Base-by-base conservation (phyloP, 2,329 filamentous ascomycete species). In the Venturia pyrina region DNA sequence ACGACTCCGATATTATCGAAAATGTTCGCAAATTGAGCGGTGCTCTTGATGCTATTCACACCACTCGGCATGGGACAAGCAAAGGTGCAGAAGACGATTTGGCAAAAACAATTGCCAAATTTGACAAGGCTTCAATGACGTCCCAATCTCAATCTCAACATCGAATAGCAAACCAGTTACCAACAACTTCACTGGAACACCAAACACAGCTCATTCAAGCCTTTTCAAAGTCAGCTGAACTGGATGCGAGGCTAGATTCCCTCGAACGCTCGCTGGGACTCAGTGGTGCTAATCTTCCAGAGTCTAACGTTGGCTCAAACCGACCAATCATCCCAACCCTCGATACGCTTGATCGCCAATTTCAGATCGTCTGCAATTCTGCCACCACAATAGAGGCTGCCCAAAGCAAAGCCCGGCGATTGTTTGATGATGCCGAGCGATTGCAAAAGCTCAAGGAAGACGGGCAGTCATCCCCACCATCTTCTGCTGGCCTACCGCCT, bases 181-280 rank as follows among this genome's bases (percentile, higher is more conserved):
- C 53, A 34, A 24, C 10, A 40, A 50, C 50, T 34, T 57, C 59
- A 15, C 44, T 41, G 34, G 57, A 74, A 76, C 65, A 66, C 11
- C 46, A 64, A 28, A 59, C 66, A 43, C 68, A 77, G 24, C 60
- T 68, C 50, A 74, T 78, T 11, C 88, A 91, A 72, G 85, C 88
- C 34, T 81, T 97, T 44, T 86, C 87, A 43, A 90, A 92, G 75
- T 89, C 91, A 7, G 90, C 93, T 32, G 89, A 95, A 68, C 97
- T 99, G 72, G 93, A 98, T 73, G 83, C 85, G 40, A 86, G 95
- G 5, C 84, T 99, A 24, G 80, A 88, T 2, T 80, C 89, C 40
- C 80, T 99, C 61, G 95, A 99, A 78, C 87, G 87, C 70, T 85
- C 87, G 1, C 83, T 99, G 37, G 95, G 95, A 11, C 83, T 96